phyloP scores from a whole-genome alignment of 148 eudicot species.

The Euryodendron excelsum region DNA sequence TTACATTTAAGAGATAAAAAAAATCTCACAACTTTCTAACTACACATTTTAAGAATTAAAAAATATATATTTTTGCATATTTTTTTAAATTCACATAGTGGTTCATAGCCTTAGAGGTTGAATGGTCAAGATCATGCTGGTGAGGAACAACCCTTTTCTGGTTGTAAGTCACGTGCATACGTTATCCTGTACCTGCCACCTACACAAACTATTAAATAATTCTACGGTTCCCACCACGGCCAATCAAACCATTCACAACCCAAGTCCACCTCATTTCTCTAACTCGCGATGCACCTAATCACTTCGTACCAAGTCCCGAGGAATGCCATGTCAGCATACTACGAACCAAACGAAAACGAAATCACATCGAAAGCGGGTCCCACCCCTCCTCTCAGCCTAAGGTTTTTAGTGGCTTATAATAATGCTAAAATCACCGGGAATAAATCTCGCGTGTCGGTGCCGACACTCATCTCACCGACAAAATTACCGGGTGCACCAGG shows the following conservation, averaged over 20 bases:
- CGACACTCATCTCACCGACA: constrained; percentile 31
- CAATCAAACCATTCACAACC: background rate
- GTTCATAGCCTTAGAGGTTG: constrained; percentile 7
- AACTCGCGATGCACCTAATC: background rate
- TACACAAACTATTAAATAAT: background rate
- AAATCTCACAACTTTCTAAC: too few relatives aligned
- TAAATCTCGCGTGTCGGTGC: constrained; percentile 33
- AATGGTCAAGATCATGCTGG: background rate
- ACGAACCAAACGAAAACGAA: background rate
- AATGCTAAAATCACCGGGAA: constrained; percentile 4
- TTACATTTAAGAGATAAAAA: too few relatives aligned
- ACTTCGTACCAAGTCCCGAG: too few relatives aligned
- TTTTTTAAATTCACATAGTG: too few relatives aligned
- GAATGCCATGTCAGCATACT: background rate
- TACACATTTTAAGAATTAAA: background rate
- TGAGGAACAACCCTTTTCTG: background rate
- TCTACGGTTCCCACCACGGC: background rate
- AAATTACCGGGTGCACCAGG: constrained; percentile 21
- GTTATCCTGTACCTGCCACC: constrained; percentile 3
- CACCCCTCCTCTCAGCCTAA: background rate
- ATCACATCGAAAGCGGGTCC: background rate
- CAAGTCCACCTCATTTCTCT: background rate
- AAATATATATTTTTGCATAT: too few relatives aligned
- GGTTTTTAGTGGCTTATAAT: background rate
- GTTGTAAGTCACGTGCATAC: constrained; percentile 11